Evolutionary conservation across 2,329 filamentous ascomycete species (phyloP).

Genomic region (Diaporthe humulicola): DNA sequence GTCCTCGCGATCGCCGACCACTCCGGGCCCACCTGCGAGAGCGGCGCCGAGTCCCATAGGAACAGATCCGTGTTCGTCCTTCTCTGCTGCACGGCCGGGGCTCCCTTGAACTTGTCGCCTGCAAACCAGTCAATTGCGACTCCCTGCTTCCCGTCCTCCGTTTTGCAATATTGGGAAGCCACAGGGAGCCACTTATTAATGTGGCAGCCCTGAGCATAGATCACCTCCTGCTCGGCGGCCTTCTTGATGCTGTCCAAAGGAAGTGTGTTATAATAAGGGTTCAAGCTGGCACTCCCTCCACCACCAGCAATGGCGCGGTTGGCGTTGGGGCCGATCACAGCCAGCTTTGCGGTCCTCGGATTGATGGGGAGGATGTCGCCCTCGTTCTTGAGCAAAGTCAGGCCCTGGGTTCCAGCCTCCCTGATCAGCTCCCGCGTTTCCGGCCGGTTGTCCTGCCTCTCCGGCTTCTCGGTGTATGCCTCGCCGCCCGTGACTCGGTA

Average conservation of each 20-base stretch:
- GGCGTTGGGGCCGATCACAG: slow-evolving; percentile 77
- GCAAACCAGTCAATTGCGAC: slow-evolving; percentile 75
- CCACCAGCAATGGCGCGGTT: slow-evolving; percentile 77
- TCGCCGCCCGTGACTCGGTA: slow-evolving; percentile 73
- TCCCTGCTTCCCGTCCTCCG: slow-evolving; percentile 68
- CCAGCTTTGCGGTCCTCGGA: slow-evolving; percentile 68
- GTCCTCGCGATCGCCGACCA: slow-evolving; percentile 76
- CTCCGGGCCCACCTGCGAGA: slow-evolving; percentile 69
- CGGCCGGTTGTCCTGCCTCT: slow-evolving; percentile 68
- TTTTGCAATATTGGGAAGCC: slow-evolving; percentile 70
- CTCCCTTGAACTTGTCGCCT: slow-evolving; percentile 73
- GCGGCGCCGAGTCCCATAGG: slow-evolving; percentile 77
- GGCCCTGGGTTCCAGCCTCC: slow-evolving; percentile 70
- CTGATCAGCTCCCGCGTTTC: slow-evolving; percentile 73
- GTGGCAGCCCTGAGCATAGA: slow-evolving; percentile 73
- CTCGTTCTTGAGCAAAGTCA: slow-evolving; percentile 76
- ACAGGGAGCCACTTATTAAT: slow-evolving; percentile 76
- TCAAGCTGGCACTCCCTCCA: slow-evolving; percentile 76
- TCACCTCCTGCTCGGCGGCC: slow-evolving; percentile 66
- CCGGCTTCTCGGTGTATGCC: slow-evolving; percentile 67
- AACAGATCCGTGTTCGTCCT: slow-evolving; percentile 76
- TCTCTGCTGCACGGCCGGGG: slow-evolving; percentile 68
- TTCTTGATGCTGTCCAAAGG: slow-evolving; percentile 73
- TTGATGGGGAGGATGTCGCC: slow-evolving; percentile 70
- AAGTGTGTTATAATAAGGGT: slow-evolving; percentile 76